Evolutionary conservation across 2,329 filamentous ascomycete genomes (phyloP), one percentile per base, ranked within the genome.

Genomic region (Hawksworthiomyces lignivorus): DNA sequence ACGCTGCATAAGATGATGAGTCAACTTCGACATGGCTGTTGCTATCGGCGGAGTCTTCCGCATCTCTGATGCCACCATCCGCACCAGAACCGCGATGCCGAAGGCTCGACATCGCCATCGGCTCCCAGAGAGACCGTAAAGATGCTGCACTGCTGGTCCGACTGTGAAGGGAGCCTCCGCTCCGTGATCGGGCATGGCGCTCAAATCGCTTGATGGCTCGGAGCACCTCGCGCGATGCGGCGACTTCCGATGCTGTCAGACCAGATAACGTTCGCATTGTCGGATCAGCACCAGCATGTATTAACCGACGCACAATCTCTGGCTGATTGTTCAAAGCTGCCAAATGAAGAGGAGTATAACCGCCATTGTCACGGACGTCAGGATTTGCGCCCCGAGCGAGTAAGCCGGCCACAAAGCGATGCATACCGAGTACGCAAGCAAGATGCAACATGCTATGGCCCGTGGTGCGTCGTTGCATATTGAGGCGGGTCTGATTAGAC

Each of bases 371-470:
- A 42, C 79, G 75, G 28, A 80, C 67, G 53, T 90, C 80, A 1
- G 82, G 78, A 54, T 84, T 82, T 17, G 85, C 86, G n/a, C 86
- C 84, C 49, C 85, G 75, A 9, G 81, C 83, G 17, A 94, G 67
- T 20, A 94, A 70, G 22, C 81, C 85, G 11, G 84, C 84, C 37
- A 84, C 84, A 49, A 94, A 82, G 35, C 84, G 76, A 48, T 81
- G 75, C 51, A 87, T 74, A 6, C 86, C 86, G 11, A 89, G 65
- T 8, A 83, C 83, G 51, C 80, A 85, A 2, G 84, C 85, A 48
- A 89, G 68, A 54, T 92, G 86, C 47, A 94, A 72, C 72, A 94
- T 82, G 2, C 84, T 87, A 55, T 90, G 84, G 1, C 86, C 86
- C 11, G 78, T 84, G 2, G 74, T 63, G 48, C 65, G 63, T 51